Evolutionary conservation across 169 alveolate species (phyloP), one percentile per base, ranked within the genome.

Genomic region (Theileria annulata): DNA sequence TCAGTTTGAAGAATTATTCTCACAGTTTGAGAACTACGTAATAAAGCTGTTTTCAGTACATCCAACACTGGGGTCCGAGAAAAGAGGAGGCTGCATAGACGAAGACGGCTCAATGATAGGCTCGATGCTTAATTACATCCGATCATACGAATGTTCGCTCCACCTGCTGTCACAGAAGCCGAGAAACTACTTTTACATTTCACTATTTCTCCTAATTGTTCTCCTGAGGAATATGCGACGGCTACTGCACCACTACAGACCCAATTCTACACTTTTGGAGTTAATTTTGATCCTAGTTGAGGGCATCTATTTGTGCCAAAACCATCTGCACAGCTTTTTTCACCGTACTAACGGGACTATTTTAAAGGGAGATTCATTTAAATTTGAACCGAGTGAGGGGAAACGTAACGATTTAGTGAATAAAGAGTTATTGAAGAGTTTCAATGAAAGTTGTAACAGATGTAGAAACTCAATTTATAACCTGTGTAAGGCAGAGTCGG

Each of bases 141-240:
- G 76, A 13, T 63, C 33, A 13, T 12, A 62, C 17, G 89, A 82
- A 35, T 28, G 58, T 4, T 33, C 79, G 49, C 23, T 82, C 21
- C 81, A 75, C 51, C 25, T 28, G 2, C 56, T 82, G 19, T 75
- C 86, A 37, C 30, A 76, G 31, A 67, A 82, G 21, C 77, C 70
- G 10, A n/a, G 30, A 0, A 0, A 58, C 25, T 74, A 82, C 33
- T 23, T 47, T 25, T 81, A 68, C 27, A 19, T 82, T 13, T n/a
- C 70, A 37, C 25, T 74, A n/a, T 19, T 75, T 23, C 37, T 73
- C n/a, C n/a, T 82, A 37, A 25, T 68, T 33, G 56, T 70, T 8
- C 75, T 75, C 33, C 23, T 75, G 75, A 78, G 89, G n/a, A 82
- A 75, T 71, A 30, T 74, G 33, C 51, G 85, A 19, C 63, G 80